phyloP scores from a whole-genome alignment of 2,329 filamentous ascomycete genomes.

The Aspergillus pseudonomiae region DNA sequence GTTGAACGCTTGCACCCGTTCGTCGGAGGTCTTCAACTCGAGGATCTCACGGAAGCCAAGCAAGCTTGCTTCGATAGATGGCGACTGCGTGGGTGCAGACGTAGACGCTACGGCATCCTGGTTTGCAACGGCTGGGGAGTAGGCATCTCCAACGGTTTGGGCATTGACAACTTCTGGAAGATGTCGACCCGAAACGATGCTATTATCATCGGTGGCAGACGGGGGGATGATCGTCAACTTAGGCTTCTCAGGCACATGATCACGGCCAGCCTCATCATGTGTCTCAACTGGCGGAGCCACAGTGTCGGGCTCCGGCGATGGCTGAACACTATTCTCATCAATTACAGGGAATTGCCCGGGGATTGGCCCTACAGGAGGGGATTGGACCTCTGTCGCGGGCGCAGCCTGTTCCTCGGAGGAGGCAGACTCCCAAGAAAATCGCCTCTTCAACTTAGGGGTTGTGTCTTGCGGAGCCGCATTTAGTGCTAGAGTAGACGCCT shows the following conservation, averaged over 20 bases:
- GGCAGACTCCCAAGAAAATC: constrained; percentile 50
- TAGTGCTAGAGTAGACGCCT: constrained; percentile 9
- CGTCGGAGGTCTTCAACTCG: constrained; percentile 63
- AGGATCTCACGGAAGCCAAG: constrained; percentile 77
- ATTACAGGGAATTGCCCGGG: constrained; percentile 27
- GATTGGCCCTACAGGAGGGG: constrained; percentile 12
- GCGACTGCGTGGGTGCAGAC: constrained; percentile 17
- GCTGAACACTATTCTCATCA: constrained; percentile 12
- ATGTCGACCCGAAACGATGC: constrained; percentile 17
- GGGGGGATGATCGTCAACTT: constrained; percentile 37
- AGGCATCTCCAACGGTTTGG: constrained; percentile 9
- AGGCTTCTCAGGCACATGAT: constrained; percentile 28
- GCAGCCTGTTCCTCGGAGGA: constrained; percentile 23
- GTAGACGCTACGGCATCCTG: constrained; percentile 10
- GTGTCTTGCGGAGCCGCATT: constrained; percentile 15
- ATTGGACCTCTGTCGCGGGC: constrained; percentile 14
- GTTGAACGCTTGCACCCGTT: constrained; percentile 75
- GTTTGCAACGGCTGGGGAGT: constrained; percentile 7
- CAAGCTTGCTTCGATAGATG: constrained; percentile 42
- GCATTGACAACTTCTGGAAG: constrained; percentile 19
- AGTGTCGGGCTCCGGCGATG: constrained; percentile 3
- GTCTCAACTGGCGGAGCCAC: constrained; percentile 10
- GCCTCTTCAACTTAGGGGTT: constrained; percentile 37
- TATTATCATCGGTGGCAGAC: constrained; percentile 17
- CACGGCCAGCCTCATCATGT: constrained; percentile 2